Percentiles rank a stretch among this genome's conserved stretches.
Evolutionary conservation across 2,329 filamentous ascomycete genomes (phyloP).

Genomic region (Xylariales sp.): DNA sequence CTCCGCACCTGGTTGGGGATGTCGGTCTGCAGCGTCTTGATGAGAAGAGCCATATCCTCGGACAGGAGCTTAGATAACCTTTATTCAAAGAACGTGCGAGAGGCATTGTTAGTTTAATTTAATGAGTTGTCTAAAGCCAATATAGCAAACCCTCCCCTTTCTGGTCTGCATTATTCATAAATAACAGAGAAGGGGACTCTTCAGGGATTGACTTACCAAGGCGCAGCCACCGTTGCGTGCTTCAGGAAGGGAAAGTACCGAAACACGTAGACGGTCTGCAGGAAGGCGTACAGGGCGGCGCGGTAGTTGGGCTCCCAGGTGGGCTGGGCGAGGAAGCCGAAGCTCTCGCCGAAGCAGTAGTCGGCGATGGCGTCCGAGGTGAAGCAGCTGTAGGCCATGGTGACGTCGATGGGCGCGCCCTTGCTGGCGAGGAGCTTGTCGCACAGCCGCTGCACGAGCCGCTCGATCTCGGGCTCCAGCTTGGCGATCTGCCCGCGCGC

Average conservation of each 20-base stretch:
- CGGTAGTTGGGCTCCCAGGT: conserved; percentile 31
- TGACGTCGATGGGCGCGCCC: conserved; percentile 24
- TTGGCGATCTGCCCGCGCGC: conserved; percentile 24
- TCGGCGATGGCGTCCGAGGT: conserved; percentile 32
- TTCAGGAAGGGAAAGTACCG: conserved; percentile 20
- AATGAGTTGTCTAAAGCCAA: too few species aligned
- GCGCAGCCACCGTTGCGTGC: conserved; percentile 7
- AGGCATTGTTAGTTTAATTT: too few species aligned
- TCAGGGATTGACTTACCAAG: conserved; percentile 9
- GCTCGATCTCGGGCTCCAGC: conserved; percentile 12
- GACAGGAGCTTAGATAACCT: conserved; percentile 16
- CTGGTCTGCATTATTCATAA: too few species aligned
- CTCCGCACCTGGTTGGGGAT: conserved; percentile 11
- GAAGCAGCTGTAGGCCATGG: conserved; percentile 32
- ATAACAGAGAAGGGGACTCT: too few species aligned
- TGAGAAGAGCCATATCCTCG: conserved; percentile 13
- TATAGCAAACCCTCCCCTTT: too few species aligned
- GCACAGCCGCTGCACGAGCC: conserved; percentile 13
- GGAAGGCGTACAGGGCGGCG: conserved; percentile 11
- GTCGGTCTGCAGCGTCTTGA: conserved; percentile 12
- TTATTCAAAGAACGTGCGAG: neutral
- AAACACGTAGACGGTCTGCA: conserved; percentile 17
- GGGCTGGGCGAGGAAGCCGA: conserved; percentile 27
- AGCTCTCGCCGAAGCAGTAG: conserved; percentile 31
- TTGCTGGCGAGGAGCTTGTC: conserved; percentile 25